Conservation (phyloP, 768 basidiomycete species). For the Lactifluus subvellereus region DNA sequence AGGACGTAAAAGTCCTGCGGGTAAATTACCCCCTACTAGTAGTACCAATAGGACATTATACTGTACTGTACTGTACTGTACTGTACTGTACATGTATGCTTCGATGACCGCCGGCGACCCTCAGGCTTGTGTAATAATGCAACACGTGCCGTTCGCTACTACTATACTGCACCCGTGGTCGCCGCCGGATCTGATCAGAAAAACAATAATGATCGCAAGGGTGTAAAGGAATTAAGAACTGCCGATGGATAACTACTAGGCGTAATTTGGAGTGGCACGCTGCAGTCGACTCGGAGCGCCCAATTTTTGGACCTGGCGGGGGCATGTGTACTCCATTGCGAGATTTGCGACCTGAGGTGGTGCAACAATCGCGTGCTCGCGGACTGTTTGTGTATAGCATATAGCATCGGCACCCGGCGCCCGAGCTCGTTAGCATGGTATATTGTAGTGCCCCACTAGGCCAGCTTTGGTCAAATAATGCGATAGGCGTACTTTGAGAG, state of each 20-base stretch:
- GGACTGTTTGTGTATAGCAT: neutral
- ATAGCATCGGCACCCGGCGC: neutral
- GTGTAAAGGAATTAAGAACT: neutral
- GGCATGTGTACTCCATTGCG: neutral
- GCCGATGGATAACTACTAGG: neutral
- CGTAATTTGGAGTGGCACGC: neutral
- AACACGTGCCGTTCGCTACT: neutral
- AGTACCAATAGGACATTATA: no score
- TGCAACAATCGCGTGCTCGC: neutral
- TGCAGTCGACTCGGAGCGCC: neutral
- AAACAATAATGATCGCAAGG: neutral
- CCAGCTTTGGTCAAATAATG: neutral
- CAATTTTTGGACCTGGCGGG: neutral
- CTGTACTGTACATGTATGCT: neutral
- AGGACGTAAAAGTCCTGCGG: conserved; percentile 8
- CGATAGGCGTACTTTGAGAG: neutral
- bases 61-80: no score
- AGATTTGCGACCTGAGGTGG: neutral
- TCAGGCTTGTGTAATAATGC: neutral
- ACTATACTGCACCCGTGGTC: neutral
- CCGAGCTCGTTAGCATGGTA: neutral
- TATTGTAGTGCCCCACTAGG: neutral
- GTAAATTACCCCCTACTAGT: neutral
- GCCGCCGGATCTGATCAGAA: neutral
- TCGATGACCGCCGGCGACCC: neutral